These are phyloP conservation scores for Botrytis paeoniae DNA, from an alignment of 2,329 filamentous ascomycete genomes.

Conservation along the genomic window DNA sequence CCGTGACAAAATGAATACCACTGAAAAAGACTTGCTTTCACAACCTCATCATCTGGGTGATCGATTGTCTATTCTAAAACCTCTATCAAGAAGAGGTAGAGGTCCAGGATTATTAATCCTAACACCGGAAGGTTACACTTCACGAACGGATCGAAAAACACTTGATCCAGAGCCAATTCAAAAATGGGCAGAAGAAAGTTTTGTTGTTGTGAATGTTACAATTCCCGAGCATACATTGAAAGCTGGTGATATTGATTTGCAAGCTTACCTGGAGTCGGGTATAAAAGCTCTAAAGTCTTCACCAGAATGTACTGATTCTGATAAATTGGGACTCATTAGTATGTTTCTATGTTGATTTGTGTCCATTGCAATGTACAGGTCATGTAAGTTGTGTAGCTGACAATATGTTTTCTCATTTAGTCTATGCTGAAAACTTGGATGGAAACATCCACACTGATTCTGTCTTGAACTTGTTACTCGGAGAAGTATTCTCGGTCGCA, in stretches of 20 bases:
- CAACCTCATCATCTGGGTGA: neutral
- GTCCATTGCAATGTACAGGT: neutral
- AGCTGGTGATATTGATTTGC: neutral
- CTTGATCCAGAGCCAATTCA: slow-evolving; percentile 34
- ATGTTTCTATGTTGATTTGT: slow-evolving; percentile 5
- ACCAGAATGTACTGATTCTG: slow-evolving; percentile 10
- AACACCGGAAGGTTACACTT: slow-evolving; percentile 22
- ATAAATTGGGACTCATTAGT: slow-evolving; percentile 14
- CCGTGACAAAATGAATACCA: neutral
- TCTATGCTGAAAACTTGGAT: slow-evolving; percentile 13
- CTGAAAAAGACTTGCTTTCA: neutral
- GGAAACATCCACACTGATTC: neutral
- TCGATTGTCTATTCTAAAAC: slow-evolving; percentile 17
- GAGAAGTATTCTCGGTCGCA: neutral
- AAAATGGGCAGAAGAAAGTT: slow-evolving; percentile 43
- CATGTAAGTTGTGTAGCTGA: neutral
- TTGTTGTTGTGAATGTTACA: slow-evolving; percentile 26
- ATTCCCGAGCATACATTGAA: neutral
- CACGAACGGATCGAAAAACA: slow-evolving; percentile 24
- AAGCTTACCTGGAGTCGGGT: slow-evolving; percentile 9
- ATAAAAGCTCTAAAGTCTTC: slow-evolving; percentile 16
- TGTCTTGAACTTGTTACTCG: neutral
- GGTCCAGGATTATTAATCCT: slow-evolving; percentile 40
- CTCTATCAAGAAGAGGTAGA: slow-evolving; percentile 33
- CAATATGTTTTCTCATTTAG: slow-evolving; percentile 5